Percentiles rank a stretch among this genome's conserved stretches.
These are phyloP conservation scores for Auriculariales sp. DNA, from an alignment of 768 basidiomycete species.

Conservation along the genomic window DNA sequence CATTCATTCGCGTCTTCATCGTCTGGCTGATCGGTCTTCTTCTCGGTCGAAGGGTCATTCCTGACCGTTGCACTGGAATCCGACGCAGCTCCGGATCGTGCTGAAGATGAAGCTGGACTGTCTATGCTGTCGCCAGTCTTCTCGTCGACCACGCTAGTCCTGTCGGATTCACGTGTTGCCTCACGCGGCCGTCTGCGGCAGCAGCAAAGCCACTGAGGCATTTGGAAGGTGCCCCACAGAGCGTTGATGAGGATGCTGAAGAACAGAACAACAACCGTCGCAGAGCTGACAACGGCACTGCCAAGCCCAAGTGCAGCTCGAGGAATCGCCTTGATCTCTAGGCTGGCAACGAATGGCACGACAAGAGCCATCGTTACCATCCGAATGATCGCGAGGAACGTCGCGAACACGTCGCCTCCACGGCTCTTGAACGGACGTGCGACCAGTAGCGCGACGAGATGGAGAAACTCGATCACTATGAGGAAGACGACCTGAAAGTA, in stretches of 20 bases:
- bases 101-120: no score
- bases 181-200: neutral
- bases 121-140: no score
- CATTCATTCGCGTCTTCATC: neutral
- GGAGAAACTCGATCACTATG: constrained; percentile 48
- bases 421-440: constrained; percentile 47
- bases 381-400: constrained; percentile 51
- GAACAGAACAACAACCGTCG: constrained; percentile 55
- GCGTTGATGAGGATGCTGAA: constrained; percentile 45
- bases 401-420: constrained; percentile 55
- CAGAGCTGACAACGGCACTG: constrained; percentile 53
- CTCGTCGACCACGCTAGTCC: neutral
- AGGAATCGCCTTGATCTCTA: constrained; percentile 58
- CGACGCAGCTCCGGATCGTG: no score
- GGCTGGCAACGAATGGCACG: constrained; percentile 58
- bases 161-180: neutral
- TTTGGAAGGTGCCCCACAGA: neutral
- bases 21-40: no score
- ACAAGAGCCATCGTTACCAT: constrained; percentile 55
- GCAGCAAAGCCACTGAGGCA: neutral
- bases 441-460: constrained; percentile 30
- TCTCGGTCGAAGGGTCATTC: no score
- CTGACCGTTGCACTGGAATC: no score
- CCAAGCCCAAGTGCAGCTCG: constrained; percentile 71
- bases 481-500: constrained; percentile 55